A percentile compares a stretch with the other conserved stretches of the same genome.
phyloP scores from a whole-genome alignment of 179 eudicot genomes.

The Beta macrorhiza region DNA sequence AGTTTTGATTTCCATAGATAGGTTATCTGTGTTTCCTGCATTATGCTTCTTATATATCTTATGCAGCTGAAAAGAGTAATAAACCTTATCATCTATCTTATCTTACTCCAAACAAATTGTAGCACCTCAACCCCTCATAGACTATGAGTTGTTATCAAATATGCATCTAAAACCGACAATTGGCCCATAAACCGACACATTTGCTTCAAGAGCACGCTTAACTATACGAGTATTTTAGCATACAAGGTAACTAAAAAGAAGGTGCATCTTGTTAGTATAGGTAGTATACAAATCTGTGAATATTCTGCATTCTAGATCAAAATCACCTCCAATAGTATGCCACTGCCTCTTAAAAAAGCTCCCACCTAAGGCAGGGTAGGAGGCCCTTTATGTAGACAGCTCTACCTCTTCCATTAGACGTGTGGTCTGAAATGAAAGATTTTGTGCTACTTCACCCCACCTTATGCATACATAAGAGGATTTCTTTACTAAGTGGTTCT shows the following conservation, averaged over 20 bases:
- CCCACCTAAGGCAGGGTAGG: background rate
- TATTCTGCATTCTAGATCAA: background rate
- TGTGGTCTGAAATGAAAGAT: background rate
- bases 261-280: no score
- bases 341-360: background rate
- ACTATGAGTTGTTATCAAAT: no score
- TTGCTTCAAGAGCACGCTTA: no score
- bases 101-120: background rate
- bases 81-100: background rate
- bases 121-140: no score
- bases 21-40: background rate
- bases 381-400: background rate
- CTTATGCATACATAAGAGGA: background rate
- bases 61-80: background rate
- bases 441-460: background rate
- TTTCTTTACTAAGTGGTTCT: background rate
- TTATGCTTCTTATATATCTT: background rate
- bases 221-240: no score
- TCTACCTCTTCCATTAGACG: background rate
- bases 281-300: background rate
- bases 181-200: no score
- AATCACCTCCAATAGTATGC: background rate
- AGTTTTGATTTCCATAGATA: background rate
- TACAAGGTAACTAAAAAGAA: no score
- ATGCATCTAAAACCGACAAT: no score